Base-by-base conservation (phyloP, 257 asterid genomes). In the Fraxinus americana region DNA sequence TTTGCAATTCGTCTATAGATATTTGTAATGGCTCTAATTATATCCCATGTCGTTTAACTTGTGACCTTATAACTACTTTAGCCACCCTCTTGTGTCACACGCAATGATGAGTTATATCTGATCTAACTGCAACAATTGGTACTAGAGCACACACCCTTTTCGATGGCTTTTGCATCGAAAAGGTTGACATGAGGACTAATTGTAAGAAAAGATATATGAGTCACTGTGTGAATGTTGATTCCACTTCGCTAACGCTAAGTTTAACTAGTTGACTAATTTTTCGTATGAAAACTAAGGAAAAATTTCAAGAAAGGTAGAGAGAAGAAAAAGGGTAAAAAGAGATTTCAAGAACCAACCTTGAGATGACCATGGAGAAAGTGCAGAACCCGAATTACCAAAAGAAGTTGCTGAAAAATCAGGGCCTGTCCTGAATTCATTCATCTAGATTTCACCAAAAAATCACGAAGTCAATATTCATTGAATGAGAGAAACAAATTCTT, bases 341-440 rank as follows among this genome's bases (percentile, higher is more conserved):
- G 16, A 57, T 16, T 27, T 77, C 7, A 57, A 66, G 75, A 80
- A 69, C 73, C 52, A 70, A 92, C 98, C 98, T 89, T 88, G 90
- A 50, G 99, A 91, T n/a, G 99, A 84, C 97, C 97, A 91, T 43
- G 97, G 98, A 78, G 99, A 94, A 81, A 92, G 89, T 12, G 89
- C 92, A 39, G 95, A 86, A 80, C 90, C 89, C 25, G 88, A 29
- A 30, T 88, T 74, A 27, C 83, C 85, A 12, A 92, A 89, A 6
- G 96, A 88, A 4, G 91, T 84, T 30, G 89, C 76, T 1, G 94
- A 82, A 72, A 90, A 95, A 72, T 91, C 94, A n/a, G 99, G 96
- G 34, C 92, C 96, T 0, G 94, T 83, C 84, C 87, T 87, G 87
- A 93, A 93, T 34, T 84, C 91, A 81, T 86, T 86, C 89, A 85